A percentile compares a stretch with the other conserved stretches of the same genome.
phyloP scores from a whole-genome alignment of 441 rosid genomes.

The Flueggea neowawraea region DNA sequence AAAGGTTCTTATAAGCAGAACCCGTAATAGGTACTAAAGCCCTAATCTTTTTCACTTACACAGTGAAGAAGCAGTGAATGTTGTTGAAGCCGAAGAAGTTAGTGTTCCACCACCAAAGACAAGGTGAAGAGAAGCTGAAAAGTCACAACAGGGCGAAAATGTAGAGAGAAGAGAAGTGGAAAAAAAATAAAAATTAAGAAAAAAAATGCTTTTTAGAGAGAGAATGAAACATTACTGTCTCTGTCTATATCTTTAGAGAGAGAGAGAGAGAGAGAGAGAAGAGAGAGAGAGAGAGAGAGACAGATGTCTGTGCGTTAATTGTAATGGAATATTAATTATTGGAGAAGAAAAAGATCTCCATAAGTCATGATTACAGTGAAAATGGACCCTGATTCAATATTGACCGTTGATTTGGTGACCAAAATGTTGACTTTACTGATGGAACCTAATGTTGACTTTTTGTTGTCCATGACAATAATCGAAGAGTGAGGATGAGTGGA shows the following conservation, averaged over 20 bases:
- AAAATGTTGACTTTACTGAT: too few relatives aligned
- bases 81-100: conserved; percentile 16
- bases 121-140: conserved; percentile 37
- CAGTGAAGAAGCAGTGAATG: neutral
- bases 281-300: too few relatives aligned
- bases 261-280: too few relatives aligned
- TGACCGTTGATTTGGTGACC: too few relatives aligned
- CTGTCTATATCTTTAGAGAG: conserved; percentile 8
- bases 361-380: neutral
- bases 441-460: too few relatives aligned
- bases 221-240: conserved; percentile 18
- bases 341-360: neutral
- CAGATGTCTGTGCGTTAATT: conserved; percentile 24
- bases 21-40: conserved; percentile 22
- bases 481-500: too few relatives aligned
- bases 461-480: too few relatives aligned
- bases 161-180: conserved; percentile 9
- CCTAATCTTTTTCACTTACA: conserved; percentile 26
- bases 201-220: conserved; percentile 22
- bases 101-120: conserved; percentile 21
- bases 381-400: too few relatives aligned
- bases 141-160: conserved; percentile 29
- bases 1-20: conserved; percentile 5
- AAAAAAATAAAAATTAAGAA: conserved; percentile 6
- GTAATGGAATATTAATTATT: conserved; percentile 18